Percentiles rank a stretch among this genome's conserved stretches.
Conservation (phyloP, 108 stramenopile genomes). For the Pseudonitzschia pungens region DNA sequence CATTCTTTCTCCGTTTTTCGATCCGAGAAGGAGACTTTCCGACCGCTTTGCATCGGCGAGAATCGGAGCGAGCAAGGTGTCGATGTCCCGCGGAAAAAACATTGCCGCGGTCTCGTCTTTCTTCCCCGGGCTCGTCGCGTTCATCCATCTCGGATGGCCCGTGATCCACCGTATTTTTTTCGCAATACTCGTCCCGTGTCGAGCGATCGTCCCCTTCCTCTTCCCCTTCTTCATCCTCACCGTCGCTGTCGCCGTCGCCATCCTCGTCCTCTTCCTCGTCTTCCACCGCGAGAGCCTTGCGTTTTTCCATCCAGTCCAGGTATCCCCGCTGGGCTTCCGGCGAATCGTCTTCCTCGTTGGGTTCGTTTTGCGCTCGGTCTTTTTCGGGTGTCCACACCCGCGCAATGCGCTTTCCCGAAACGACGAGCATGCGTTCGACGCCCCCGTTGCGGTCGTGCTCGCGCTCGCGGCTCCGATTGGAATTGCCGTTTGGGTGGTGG, state of each 20-base stretch:
- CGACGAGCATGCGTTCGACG: slow-evolving; percentile 35
- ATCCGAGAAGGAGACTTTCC: too few relatives aligned
- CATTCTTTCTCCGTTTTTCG: too few relatives aligned
- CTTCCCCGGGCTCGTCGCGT: too few relatives aligned
- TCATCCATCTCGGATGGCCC: too few relatives aligned
- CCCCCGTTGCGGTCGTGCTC: slow-evolving; percentile 11
- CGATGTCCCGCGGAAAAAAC: too few relatives aligned
- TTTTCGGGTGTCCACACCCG: slow-evolving; percentile 37
- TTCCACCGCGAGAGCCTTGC: slow-evolving; percentile 4
- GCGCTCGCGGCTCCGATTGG: neutral
- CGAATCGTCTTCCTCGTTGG: slow-evolving; percentile 10
- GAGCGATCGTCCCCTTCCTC: neutral
- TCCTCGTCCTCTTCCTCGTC: neutral
- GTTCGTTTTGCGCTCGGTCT: neutral
- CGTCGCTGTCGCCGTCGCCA: neutral
- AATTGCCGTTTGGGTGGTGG: neutral
- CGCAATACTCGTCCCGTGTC: neutral
- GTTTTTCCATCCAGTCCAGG: slow-evolving; percentile 36
- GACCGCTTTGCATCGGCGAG: too few relatives aligned
- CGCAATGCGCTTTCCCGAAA: slow-evolving; percentile 23
- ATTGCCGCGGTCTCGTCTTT: too few relatives aligned
- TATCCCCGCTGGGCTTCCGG: slow-evolving; percentile 19
- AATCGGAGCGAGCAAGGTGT: too few relatives aligned
- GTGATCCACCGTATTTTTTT: neutral
- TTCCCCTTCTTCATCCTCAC: neutral